Percentiles rank a stretch among this genome's conserved stretches.
These are phyloP conservation scores for Penicillium desertorum DNA, from an alignment of 495 filamentous ascomycete genomes.

Conservation along the genomic window DNA sequence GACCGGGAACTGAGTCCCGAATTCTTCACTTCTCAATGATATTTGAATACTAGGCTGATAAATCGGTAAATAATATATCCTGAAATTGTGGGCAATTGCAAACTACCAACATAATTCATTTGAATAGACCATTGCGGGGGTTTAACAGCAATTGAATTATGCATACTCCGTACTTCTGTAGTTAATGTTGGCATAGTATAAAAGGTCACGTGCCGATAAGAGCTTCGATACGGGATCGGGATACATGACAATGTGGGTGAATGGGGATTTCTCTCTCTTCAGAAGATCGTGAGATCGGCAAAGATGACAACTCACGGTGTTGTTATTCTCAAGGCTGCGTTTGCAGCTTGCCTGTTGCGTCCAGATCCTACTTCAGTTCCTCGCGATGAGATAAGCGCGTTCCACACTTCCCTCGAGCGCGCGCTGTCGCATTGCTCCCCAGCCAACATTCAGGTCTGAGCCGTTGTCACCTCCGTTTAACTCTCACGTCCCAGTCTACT, in stretches of 20 bases:
- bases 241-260: no score
- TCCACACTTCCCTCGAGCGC: slow-evolving; percentile 66
- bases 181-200: no score
- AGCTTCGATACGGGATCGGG: slow-evolving; percentile 1
- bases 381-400: slow-evolving; percentile 68
- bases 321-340: slow-evolving; percentile 77
- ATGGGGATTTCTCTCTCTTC: no score
- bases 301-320: slow-evolving; percentile 32
- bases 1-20: slow-evolving; percentile 3
- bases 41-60: no score
- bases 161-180: no score
- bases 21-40: not conserved
- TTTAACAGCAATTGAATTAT: no score
- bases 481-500: slow-evolving; percentile 37
- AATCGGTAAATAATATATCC: no score
- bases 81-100: no score
- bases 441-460: slow-evolving; percentile 93
- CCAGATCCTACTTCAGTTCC: slow-evolving; percentile 71
- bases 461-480: slow-evolving; percentile 33
- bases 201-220: slow-evolving; percentile 4
- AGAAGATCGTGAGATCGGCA: not conserved
- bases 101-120: no score
- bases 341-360: slow-evolving; percentile 71
- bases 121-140: no score
- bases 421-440: slow-evolving; percentile 73